Evolutionary conservation across 164 flowering plant genomes (phyloP).

Genomic region (Vitis labrusca): DNA sequence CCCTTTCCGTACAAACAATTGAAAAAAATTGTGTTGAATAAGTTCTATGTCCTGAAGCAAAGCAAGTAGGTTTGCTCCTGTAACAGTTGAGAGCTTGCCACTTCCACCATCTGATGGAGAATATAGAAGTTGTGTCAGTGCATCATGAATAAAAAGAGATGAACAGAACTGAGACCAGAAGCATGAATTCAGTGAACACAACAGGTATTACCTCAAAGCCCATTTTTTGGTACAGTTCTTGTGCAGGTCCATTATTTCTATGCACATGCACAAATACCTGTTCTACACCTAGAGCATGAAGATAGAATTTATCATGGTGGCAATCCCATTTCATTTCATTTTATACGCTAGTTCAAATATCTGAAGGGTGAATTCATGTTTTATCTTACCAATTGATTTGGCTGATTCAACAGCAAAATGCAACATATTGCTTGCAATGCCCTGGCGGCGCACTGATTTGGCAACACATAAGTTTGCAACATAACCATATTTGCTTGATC

Average conservation of each 20-base stretch:
- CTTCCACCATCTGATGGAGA: constrained; percentile 47
- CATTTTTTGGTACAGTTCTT: constrained; percentile 49
- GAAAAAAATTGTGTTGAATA: not conserved
- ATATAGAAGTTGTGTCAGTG: constrained; percentile 8
- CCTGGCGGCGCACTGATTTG: constrained; percentile 70
- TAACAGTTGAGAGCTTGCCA: constrained; percentile 35
- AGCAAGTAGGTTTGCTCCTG: constrained; percentile 48
- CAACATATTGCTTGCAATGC: constrained; percentile 79
- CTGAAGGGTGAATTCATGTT: not conserved
- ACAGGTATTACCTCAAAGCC: constrained; percentile 67
- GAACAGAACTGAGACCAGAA: not conserved
- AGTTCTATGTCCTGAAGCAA: constrained; percentile 21
- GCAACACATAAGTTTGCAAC: constrained; percentile 72
- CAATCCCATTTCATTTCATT: not conserved
- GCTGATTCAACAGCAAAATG: constrained; percentile 59
- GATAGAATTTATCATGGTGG: not conserved
- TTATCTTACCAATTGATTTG: constrained; percentile 42
- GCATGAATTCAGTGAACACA: not conserved
- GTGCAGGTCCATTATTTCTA: constrained; percentile 55
- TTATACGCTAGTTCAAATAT: not conserved
- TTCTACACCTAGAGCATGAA: constrained; percentile 43
- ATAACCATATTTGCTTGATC: constrained; percentile 52
- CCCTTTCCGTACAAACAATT: not conserved
- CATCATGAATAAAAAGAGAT: not conserved
- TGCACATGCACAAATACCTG: constrained; percentile 65